These are phyloP conservation scores for Agroathelia rolfsii DNA, from an alignment of 1,284 basidiomycete species.

Conservation along the genomic window DNA sequence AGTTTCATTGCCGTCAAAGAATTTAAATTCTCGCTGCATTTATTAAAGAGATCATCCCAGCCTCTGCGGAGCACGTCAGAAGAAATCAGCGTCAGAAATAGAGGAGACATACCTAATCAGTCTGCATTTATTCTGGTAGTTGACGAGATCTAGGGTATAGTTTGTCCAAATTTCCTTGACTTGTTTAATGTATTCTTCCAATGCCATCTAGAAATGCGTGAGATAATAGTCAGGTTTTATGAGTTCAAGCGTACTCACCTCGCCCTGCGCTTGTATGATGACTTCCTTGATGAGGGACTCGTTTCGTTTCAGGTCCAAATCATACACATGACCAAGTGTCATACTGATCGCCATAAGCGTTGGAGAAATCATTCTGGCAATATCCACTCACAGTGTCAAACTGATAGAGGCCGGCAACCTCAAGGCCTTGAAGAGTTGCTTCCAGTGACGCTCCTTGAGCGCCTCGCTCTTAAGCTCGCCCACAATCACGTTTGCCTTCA, in stretches of 20 bases:
- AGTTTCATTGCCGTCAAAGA: conserved; percentile 95
- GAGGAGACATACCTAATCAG: conserved; percentile 66
- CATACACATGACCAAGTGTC: conserved; percentile 96
- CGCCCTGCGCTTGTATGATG: conserved; percentile 96
- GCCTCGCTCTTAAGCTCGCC: conserved; percentile 96
- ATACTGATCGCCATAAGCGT: conserved; percentile 41
- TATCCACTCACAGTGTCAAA: conserved; percentile 48
- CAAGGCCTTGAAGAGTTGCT: conserved; percentile 91
- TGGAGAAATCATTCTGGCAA: conserved; percentile 1
- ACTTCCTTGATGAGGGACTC: conserved; percentile 88
- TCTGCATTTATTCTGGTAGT: conserved; percentile 98
- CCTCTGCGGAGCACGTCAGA: conserved; percentile 40
- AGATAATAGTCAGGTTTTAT: not conserved
- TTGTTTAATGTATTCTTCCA: conserved; percentile 90
- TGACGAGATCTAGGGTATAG: conserved; percentile 92
- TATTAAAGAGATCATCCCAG: conserved; percentile 97
- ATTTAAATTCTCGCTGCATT: conserved; percentile 93
- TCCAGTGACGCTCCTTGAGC: conserved; percentile 97
- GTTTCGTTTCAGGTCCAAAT: conserved; percentile 92
- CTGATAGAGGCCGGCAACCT: conserved; percentile 57
- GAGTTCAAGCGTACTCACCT: conserved; percentile 38
- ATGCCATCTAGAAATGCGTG: conserved; percentile 58
- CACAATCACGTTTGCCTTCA: conserved; percentile 86
- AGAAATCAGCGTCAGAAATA: not conserved
- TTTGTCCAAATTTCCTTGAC: conserved; percentile 96